phyloP scores from a whole-genome alignment of 257 asterid genomes.

The Jacaranda copaia region DNA sequence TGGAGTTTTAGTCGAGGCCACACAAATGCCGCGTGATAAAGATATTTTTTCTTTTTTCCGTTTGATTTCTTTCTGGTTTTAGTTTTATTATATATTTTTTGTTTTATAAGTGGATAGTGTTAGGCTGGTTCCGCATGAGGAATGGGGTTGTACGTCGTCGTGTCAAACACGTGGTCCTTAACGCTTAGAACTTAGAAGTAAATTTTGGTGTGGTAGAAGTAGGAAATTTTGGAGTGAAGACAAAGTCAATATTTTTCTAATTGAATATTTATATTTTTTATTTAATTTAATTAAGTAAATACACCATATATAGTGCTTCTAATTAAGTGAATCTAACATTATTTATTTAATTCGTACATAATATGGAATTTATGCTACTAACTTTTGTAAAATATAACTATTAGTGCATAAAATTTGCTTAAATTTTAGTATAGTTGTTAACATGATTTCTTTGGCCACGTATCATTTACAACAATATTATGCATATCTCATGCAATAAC shows the following conservation, averaged over 20 bases:
- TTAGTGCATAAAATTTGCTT: too few relatives aligned
- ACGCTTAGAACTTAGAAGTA: not conserved
- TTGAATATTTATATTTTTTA: too few relatives aligned
- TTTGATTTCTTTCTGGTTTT: slow-evolving; percentile 22
- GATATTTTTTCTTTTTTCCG: slow-evolving; percentile 40
- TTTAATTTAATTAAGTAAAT: too few relatives aligned
- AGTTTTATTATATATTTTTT: not conserved
- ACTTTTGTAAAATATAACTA: too few relatives aligned
- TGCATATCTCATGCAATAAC: too few relatives aligned
- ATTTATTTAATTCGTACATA: too few relatives aligned
- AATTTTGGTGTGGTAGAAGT: not conserved
- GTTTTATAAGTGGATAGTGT: slow-evolving; percentile 4
- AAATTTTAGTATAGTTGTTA: too few relatives aligned
- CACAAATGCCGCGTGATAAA: slow-evolving; percentile 46
- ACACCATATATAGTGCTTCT: too few relatives aligned
- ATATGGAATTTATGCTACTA: too few relatives aligned
- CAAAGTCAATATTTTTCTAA: not conserved
- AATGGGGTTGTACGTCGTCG: not conserved
- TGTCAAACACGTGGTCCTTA: slow-evolving; percentile 19
- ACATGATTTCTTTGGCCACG: too few relatives aligned
- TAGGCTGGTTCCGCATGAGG: not conserved
- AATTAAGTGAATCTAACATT: too few relatives aligned
- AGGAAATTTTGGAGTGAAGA: not conserved
- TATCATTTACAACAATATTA: too few relatives aligned
- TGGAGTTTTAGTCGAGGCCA: slow-evolving; percentile 68